Percentiles rank a stretch among this genome's conserved stretches.
These are phyloP conservation scores for Agrocybe pediades DNA, from an alignment of 768 basidiomycete genomes.

Conservation along the genomic window DNA sequence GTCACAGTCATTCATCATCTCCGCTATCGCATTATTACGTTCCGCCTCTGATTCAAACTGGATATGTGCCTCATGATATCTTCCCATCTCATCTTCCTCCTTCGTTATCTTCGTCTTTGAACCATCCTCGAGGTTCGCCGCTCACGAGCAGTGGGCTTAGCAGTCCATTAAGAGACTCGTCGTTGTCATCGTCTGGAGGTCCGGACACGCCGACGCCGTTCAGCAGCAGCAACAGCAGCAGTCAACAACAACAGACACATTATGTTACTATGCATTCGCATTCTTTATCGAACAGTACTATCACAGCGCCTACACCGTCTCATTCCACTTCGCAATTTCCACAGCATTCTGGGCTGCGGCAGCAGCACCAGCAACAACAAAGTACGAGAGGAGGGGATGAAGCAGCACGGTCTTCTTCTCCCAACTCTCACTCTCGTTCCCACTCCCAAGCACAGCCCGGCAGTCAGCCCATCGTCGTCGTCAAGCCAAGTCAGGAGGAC, in stretches of 20 bases:
- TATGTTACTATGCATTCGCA: slow-evolving; percentile 32
- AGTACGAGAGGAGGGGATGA: too few species aligned
- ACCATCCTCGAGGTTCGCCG: too few species aligned
- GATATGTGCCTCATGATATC: slow-evolving; percentile 41
- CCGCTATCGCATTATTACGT: slow-evolving; percentile 43
- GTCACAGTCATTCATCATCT: slow-evolving; percentile 41
- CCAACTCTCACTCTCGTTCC: neutral
- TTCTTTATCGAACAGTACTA: slow-evolving; percentile 49
- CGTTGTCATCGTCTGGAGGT: slow-evolving; percentile 34
- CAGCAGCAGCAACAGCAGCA: too few species aligned
- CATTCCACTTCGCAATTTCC: slow-evolving; percentile 22
- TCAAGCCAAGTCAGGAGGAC: slow-evolving; percentile 1
- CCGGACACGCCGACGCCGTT: slow-evolving; percentile 44
- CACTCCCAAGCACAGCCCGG: neutral
- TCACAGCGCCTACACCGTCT: slow-evolving; percentile 38
- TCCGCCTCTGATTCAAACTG: slow-evolving; percentile 26
- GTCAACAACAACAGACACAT: slow-evolving; percentile 17
- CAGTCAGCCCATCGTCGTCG: neutral
- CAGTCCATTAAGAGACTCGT: slow-evolving; percentile 20
- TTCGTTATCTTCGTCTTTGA: slow-evolving; percentile 34
- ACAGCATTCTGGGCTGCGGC: slow-evolving; percentile 15
- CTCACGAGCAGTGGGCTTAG: slow-evolving; percentile 23
- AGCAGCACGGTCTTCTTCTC: neutral
- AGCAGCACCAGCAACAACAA: slow-evolving; percentile 23
- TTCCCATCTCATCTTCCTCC: slow-evolving; percentile 44